Evolutionary conservation across 2,329 filamentous ascomycete species (phyloP), one percentile per base, ranked within the genome.

Genomic region (Microascus cirrosus): DNA sequence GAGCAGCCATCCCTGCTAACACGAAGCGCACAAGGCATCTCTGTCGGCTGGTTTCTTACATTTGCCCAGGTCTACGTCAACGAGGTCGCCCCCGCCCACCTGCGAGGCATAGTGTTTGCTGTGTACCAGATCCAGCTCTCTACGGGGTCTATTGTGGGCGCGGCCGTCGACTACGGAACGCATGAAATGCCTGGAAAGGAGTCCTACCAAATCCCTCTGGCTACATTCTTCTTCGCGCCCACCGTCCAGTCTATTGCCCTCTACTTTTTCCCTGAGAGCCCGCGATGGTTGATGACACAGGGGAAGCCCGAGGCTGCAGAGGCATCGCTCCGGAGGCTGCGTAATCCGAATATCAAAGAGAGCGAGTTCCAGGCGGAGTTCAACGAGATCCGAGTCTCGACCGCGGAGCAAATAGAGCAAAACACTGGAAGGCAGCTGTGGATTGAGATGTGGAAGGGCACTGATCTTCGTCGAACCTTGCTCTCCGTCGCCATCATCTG

Each of bases 271-370:
- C 71, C 71, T 0, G 71, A 73, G 58, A 71, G 68, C 34, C 71
- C 71, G 0, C 65, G 71, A 13, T 73, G 71, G 71, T 67, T 73
- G 15, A 69, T 70, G 61, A 67, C 68, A 8, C 67, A 71, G 51
- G 69, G 68, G n/a, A 65, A 62, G 1, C 65, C 69, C 20, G 64
- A 66, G 1, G 67, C 67, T 8, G 68, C 71, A 2, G 60, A 65
- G 52, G 59, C 58, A 3, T 58, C 56, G 1, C 11, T 58, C 32
- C 18, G 56, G 13, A 53, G 55, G 28, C 65, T 69, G 10, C 67
- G 68, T 24, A 67, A 67, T 56, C 59, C 58, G 18, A 59, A 60
- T 25, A 69, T 69, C 42, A 57, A 67, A 5, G 65, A 68, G 57
- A 32, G 36, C 6, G 64, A 68, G 58, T 62, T 70, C 13, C 62